Base-by-base conservation (phyloP, 768 basidiomycete genomes). In the Strobilomyces dryophilus region DNA sequence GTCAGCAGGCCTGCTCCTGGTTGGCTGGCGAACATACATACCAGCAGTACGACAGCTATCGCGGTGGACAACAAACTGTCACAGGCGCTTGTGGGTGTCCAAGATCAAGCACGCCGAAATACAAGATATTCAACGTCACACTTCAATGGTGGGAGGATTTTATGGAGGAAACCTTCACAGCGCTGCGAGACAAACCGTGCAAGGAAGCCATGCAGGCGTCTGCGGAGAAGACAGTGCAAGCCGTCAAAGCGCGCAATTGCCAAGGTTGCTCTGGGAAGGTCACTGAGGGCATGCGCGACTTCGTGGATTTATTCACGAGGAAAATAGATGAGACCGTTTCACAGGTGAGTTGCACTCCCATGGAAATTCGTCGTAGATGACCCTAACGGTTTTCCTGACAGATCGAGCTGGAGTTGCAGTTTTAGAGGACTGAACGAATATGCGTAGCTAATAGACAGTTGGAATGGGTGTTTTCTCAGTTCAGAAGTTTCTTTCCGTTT, bases 151-250 rank as follows among this genome's bases (percentile, higher is more conserved):
- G 68, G 64, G 49, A 52, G 0, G 29, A 45, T 1, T 66, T 58
- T 20, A 57, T 58, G 55, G 43, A 57, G 21, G 51, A 46, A 11
- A n/a, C 41, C 2, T 57, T 55, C 7, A 12, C 15, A 1, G 42
- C 34, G 3, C 35, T 68, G 45, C 46, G 45, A 2, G 65, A 69
- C n/a, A 64, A 36, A 24, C 61, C 67, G 2, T 69, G 58, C 32
- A 49, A 45, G 5, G 55, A n/a, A 24, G 52, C 29, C 3, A 47
- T 65, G 10, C 35, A 48, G 11, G 3, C 29, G 4, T 10, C 3
- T n/a, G 51, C 27, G 3, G 54, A 56, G 3, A 48, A 41, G 26
- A 52, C 51, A 0, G 37, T 56, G 1, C 45, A 46, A 10, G 39
- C 12, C 0, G 51, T 56, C 2, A 55, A 52, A 43, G 20, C 17